Evolutionary conservation across 1,139 yeast genomes (phyloP), one percentile per base, ranked within the genome.

Genomic region (Diutina scorzettiae): DNA sequence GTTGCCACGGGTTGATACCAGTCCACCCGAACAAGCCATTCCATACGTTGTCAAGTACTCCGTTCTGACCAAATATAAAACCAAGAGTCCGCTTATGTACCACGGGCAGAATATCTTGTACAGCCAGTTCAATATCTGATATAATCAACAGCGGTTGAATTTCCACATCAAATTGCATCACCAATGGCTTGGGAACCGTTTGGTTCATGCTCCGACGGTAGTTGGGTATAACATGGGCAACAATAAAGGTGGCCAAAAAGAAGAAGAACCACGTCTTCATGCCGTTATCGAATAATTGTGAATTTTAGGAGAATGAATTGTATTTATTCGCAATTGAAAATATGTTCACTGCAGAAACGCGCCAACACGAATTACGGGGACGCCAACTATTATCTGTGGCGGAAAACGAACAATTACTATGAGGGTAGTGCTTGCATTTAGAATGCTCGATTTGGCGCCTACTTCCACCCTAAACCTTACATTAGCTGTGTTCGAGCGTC

Each of bases 141-240:
- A 20, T 8, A 12, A 34, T 21, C 9, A 32, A 32, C 18, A 12
- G 25, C 17, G 21, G 37, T 11, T 27, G 30, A 12, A 32, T 21
- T 9, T 34, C 39, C 11, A 34, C 39, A 20, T 34, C 39, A 16
- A 34, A 34, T 8, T 28, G 14, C 11, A 34, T 23, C 14, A 34
- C 39, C 19, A 34, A 21, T 2, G 39, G 39, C 6, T 23, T 23
- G 5, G 28, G 39, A 18, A 8, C 23, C 11, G 24, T 14, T 9
- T 6, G n/a, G n/a, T 34, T 23, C 5, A 16, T 8, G 8, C 16
- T 18, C 16, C 39, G 39, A 5, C 8, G 12, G 12, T 27, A 27
- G 30, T 7, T 12, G 5, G 39, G 39, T 19, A 34, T 34, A 12
- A 34, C 39, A 18, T 34, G 39, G 29, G 39, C 39, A 19, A 8